Evolutionary conservation across 345 rosid species (phyloP).

Genomic region (Linum usitatissimum): DNA sequence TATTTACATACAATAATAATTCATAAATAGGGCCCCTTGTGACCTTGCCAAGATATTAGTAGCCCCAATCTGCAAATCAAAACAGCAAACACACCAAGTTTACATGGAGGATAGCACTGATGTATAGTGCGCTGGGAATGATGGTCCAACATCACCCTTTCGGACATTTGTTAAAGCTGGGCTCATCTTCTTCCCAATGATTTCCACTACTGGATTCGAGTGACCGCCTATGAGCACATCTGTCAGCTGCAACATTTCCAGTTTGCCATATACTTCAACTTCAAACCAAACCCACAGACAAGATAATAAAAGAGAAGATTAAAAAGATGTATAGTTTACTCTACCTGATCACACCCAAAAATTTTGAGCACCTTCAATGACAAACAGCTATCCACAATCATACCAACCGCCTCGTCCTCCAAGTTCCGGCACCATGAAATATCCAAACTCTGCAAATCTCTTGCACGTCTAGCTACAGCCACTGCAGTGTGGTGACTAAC

Average conservation of each 20-base stretch:
- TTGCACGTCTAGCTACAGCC: slow-evolving; percentile 48
- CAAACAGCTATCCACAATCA: slow-evolving; percentile 72
- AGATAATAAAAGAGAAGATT: background rate
- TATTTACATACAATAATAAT: no score
- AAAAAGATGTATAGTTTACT: background rate
- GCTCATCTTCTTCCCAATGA: slow-evolving; percentile 57
- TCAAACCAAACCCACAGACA: background rate
- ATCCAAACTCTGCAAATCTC: slow-evolving; percentile 49
- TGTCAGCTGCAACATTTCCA: slow-evolving; percentile 47
- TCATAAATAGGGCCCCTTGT: no score
- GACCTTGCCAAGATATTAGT: no score
- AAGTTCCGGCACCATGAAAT: slow-evolving; percentile 75
- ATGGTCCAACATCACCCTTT: slow-evolving; percentile 12
- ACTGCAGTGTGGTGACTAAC: slow-evolving; percentile 57
- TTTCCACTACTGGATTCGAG: slow-evolving; percentile 49
- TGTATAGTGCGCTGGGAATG: slow-evolving; percentile 21
- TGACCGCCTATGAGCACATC: slow-evolving; percentile 51
- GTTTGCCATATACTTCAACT: background rate
- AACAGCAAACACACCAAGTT: background rate
- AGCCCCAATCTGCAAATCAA: no score
- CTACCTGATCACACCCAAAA: slow-evolving; percentile 89
- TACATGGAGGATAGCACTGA: slow-evolving; percentile 8
- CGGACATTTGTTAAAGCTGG: slow-evolving; percentile 32
- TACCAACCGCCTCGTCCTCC: slow-evolving; percentile 54
- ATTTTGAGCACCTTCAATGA: slow-evolving; percentile 56